Base-by-base conservation (phyloP, 139 green algal genomes). In the Gonium pectorale region DNA sequence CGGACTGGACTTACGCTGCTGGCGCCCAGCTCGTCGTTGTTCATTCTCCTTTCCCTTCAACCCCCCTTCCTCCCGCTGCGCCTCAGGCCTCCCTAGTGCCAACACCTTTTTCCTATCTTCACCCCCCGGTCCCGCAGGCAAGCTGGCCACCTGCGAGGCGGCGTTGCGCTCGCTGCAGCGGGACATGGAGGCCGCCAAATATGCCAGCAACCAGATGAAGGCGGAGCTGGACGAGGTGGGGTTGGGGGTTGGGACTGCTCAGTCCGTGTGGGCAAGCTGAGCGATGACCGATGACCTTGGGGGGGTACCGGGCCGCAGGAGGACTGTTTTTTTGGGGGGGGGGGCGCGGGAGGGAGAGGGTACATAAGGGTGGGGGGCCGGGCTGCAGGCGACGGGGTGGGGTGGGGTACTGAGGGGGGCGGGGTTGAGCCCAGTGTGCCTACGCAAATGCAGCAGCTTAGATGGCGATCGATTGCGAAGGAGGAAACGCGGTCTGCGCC, bases 161-260 rank as follows among this genome's bases (percentile, higher is more conserved):
- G 35, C 82, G 46, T 38, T 86, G 31, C 87, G 82, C 1, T 63
- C 68, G 43, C 66, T 51, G 33, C 81, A 88, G 62, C 77, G 81
- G 26, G 59, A 60, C 37, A 46, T 77, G n/a, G 79, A 91, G 79
- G 84, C 79, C 13, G 79, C 64, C 24, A 49, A 38, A 6, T 77
- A 85, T 21, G 37, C 64, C 13, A 26, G 27, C 37, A 37, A 40
- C 41, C 78, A 91, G 72, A 66, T 91, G 56, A 56, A 44, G 35
- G 52, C 63, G 31, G 71, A 71, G 43, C 70, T 60, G 24, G 88
- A 88, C 6, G 85, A 90, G 80, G 80, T 86, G 69, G 24, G 77
- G 3, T n/a, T n/a, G n/a, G n/a, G n/a, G n/a, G n/a, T n/a, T n/a
- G 7, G 1, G 13, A 13, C 33, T 9, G 63, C n/a, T n/a, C n/a